phyloP scores from a whole-genome alignment of 202 grass and related monocot species.

The Panicum hallii region DNA sequence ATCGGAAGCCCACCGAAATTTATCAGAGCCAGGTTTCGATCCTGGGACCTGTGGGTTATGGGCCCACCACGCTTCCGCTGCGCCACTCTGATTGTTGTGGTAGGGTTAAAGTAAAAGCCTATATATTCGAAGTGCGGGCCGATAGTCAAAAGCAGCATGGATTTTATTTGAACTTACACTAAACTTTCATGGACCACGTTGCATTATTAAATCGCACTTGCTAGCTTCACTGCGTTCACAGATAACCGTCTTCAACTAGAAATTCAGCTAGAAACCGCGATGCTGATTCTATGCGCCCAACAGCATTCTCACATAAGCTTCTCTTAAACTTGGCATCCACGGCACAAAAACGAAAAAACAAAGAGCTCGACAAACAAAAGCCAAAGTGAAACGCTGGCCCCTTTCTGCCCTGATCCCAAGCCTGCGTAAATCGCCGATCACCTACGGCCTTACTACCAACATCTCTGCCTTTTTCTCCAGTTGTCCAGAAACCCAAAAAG shows the following conservation, averaged over 20 bases:
- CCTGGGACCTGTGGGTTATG: conserved; percentile 58
- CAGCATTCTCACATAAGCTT: conserved; percentile 47
- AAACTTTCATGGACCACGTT: neutral
- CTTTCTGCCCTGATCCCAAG: conserved; percentile 38
- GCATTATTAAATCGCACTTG: neutral
- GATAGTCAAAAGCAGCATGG: too few species aligned
- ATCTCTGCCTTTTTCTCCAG: conserved; percentile 38
- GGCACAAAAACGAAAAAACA: conserved; percentile 30
- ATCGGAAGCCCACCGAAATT: neutral
- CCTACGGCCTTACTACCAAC: conserved; percentile 37
- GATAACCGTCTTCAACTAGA: neutral
- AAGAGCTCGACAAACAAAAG: conserved; percentile 37
- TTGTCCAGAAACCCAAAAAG: conserved; percentile 34
- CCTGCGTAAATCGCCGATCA: conserved; percentile 42
- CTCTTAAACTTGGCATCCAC: conserved; percentile 46
- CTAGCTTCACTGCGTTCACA: neutral
- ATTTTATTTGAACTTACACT: neutral
- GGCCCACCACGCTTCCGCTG: conserved; percentile 79
- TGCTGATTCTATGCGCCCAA: neutral
- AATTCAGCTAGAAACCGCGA: too few species aligned
- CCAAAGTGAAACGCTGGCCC: conserved; percentile 51
- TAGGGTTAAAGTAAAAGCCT: too few species aligned
- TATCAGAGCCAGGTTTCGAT: conserved; percentile 26
- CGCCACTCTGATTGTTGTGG: conserved; percentile 55
- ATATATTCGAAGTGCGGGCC: neutral